Percentiles rank a stretch among this genome's conserved stretches.
phyloP scores from a whole-genome alignment of 257 asterid species.

The Fraxinus excelsior region DNA sequence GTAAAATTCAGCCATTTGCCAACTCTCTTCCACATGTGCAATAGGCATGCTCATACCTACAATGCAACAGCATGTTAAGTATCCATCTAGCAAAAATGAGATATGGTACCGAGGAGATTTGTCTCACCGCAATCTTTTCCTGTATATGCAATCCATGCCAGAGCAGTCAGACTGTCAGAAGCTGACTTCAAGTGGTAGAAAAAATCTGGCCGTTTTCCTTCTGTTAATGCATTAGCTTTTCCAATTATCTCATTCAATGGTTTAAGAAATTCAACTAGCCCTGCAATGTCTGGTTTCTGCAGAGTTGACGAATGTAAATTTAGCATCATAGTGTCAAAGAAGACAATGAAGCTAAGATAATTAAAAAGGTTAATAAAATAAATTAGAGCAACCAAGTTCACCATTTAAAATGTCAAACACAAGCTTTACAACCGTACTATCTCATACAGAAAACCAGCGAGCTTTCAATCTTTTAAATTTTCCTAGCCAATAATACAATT shows the following conservation, averaged over 20 bases:
- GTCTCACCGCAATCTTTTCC: conserved; percentile 89
- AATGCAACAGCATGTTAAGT: conserved; percentile 17
- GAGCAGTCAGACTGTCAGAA: conserved; percentile 80
- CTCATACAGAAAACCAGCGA: conserved; percentile 1
- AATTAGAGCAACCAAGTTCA: not conserved
- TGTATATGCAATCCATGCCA: conserved; percentile 92
- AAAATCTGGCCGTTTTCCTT: conserved; percentile 79
- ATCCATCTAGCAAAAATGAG: conserved; percentile 1
- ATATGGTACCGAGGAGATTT: not conserved
- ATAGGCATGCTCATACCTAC: conserved; percentile 97
- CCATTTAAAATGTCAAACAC: not conserved
- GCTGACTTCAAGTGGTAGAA: conserved; percentile 89
- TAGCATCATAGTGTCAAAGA: conserved; percentile 19
- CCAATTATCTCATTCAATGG: conserved; percentile 76
- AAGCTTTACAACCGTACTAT: conserved; percentile 5
- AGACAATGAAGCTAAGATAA: not conserved
- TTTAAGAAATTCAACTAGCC: conserved; percentile 76
- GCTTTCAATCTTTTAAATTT: not conserved
- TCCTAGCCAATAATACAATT: not conserved
- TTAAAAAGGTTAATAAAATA: conserved; percentile 8
- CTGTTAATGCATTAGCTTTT: conserved; percentile 71
- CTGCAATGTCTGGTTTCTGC: conserved; percentile 87
- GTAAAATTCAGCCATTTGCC: conserved; percentile 99
- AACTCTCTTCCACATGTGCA: conserved; percentile 96
- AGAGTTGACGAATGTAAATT: conserved; percentile 21